Conservation (phyloP, 345 rosid genomes). For the Ricinus communis region DNA sequence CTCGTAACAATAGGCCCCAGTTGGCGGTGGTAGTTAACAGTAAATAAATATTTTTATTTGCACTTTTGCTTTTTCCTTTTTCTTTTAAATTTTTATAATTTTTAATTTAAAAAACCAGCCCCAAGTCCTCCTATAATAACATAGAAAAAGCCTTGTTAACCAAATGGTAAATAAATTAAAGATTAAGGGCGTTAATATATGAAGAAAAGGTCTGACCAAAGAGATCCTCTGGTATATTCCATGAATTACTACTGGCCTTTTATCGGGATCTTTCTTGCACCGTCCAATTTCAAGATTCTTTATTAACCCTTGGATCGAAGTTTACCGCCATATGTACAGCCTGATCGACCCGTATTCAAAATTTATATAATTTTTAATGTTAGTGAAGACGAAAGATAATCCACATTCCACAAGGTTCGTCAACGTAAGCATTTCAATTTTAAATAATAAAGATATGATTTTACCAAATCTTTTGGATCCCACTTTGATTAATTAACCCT, state of each 20-base stretch:
- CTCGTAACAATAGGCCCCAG: background rate
- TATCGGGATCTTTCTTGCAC: background rate
- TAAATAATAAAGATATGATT: background rate
- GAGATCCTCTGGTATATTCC: background rate
- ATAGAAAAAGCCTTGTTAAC: background rate
- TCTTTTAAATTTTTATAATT: background rate
- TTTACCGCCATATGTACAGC: background rate
- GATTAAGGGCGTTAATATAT: background rate
- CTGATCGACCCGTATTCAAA: background rate
- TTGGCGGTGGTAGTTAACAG: background rate
- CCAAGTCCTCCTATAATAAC: background rate
- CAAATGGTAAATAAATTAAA: background rate
- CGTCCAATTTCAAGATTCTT: constrained; percentile 2
- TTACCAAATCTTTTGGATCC: background rate
- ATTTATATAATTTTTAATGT: background rate
- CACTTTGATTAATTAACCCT: background rate
- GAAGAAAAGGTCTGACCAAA: background rate
- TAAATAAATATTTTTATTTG: background rate
- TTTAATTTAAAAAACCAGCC: background rate
- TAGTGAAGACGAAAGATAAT: background rate
- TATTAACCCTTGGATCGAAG: background rate
- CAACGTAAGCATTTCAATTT: background rate
- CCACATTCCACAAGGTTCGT: no score
- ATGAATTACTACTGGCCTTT: background rate
- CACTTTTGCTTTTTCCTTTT: background rate